Evolutionary conservation across 148 eudicot species (phyloP).

Genomic region (Rhododendron kiyosumense): DNA sequence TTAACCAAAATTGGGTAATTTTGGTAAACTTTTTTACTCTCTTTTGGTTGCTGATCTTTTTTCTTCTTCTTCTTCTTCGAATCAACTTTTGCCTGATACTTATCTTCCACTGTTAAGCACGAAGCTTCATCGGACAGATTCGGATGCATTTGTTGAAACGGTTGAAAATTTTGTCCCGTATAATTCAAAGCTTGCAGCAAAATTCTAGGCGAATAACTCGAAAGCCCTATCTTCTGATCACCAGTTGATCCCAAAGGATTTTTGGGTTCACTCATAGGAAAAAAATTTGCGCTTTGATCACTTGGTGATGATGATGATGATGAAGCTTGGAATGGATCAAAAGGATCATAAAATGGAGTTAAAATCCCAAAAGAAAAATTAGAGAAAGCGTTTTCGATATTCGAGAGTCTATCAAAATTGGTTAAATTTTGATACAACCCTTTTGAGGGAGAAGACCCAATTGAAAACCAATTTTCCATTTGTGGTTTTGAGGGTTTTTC

Average conservation of each 20-base stretch:
- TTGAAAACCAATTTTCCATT: neutral
- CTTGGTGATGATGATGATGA: neutral
- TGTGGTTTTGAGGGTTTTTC: neutral
- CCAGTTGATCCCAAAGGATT: neutral
- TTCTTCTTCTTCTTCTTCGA: neutral
- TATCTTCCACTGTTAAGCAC: neutral
- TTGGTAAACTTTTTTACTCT: neutral
- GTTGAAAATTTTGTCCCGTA: neutral
- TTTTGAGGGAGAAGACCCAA: neutral
- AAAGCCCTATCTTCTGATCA: neutral
- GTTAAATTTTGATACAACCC: neutral
- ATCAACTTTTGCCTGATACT: neutral
- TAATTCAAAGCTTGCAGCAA: neutral
- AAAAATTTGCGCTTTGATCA: neutral
- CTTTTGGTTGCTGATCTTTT: neutral
- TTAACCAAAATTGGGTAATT: neutral
- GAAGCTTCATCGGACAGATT: neutral
- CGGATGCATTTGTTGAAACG: neutral
- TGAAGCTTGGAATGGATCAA: neutral
- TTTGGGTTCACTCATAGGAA: neutral
- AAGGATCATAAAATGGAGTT: neutral
- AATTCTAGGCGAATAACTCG: neutral
- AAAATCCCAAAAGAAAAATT: neutral
- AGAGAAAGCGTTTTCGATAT: neutral
- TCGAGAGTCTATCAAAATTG: neutral